phyloP scores from a whole-genome alignment of 257 asterid genomes.

The Solanum raphanifolium region DNA sequence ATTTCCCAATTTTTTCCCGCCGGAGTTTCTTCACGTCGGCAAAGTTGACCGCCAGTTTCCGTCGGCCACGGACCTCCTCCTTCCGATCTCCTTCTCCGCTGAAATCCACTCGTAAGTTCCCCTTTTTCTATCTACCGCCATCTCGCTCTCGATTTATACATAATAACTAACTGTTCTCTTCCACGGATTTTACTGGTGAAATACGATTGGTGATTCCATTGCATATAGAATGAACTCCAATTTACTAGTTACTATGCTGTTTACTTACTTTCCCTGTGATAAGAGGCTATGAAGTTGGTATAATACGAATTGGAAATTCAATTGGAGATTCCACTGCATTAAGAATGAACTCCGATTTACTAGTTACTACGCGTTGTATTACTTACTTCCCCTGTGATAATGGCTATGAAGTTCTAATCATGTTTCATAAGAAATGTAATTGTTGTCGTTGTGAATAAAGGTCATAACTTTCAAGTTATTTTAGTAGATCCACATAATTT shows the following conservation, averaged over 20 bases:
- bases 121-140: background rate
- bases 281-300: background rate
- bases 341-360: background rate
- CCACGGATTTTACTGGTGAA: background rate
- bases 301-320: background rate
- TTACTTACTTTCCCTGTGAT: background rate
- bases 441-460: background rate
- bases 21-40: background rate
- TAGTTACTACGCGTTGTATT: background rate
- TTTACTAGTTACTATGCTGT: background rate
- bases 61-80: background rate
- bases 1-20: background rate
- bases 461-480: background rate
- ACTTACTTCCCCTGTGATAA: background rate
- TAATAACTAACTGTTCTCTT: background rate
- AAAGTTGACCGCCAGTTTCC: background rate
- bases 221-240: background rate
- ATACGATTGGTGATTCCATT: background rate
- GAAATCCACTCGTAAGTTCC: background rate
- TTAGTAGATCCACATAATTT: background rate
- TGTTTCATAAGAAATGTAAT: background rate
- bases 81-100: background rate
- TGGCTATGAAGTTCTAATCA: background rate
- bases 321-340: background rate
- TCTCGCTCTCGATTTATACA: background rate